Evolutionary conservation across 345 rosid genomes (phyloP).

Genomic region (Brassica cretica): DNA sequence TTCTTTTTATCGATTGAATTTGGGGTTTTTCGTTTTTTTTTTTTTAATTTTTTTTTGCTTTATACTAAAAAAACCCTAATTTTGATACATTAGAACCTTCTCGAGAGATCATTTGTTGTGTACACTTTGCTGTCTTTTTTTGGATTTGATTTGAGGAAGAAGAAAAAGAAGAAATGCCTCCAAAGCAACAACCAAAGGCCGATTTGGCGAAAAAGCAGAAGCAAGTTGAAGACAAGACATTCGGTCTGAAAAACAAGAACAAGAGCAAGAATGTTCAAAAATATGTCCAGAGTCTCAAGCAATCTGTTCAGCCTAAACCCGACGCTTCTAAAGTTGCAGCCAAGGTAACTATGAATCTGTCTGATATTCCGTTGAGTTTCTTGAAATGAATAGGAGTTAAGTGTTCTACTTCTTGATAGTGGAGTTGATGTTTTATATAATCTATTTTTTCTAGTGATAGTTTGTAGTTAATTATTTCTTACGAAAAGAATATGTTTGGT

Average conservation of each 20-base stretch:
- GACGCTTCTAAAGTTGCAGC: slow-evolving; percentile 67
- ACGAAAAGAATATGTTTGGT: background rate
- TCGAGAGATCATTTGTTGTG: slow-evolving; percentile 13
- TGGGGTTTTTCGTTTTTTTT: background rate
- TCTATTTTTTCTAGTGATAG: background rate
- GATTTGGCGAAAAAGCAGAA: slow-evolving; percentile 95
- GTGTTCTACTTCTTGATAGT: background rate
- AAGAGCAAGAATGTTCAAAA: slow-evolving; percentile 96
- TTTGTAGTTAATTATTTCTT: background rate
- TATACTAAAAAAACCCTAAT: slow-evolving; percentile 35
- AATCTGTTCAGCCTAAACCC: slow-evolving; percentile 73
- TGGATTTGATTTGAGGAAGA: background rate
- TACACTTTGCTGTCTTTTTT: slow-evolving; percentile 1
- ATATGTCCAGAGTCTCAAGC: slow-evolving; percentile 83
- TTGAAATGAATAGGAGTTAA: background rate
- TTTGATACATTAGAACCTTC: slow-evolving; percentile 22
- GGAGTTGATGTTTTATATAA: background rate
- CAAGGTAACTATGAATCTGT: slow-evolving; percentile 49
- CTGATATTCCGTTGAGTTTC: background rate
- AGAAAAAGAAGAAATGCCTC: slow-evolving; percentile 59
- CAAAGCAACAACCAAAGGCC: slow-evolving; percentile 81
- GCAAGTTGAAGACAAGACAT: slow-evolving; percentile 89
- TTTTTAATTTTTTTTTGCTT: background rate
- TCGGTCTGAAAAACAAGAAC: slow-evolving; percentile 91
- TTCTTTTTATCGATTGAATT: background rate